Base-by-base conservation (phyloP, 2,329 filamentous ascomycete genomes). In the Aspergillaceae sp. region DNA sequence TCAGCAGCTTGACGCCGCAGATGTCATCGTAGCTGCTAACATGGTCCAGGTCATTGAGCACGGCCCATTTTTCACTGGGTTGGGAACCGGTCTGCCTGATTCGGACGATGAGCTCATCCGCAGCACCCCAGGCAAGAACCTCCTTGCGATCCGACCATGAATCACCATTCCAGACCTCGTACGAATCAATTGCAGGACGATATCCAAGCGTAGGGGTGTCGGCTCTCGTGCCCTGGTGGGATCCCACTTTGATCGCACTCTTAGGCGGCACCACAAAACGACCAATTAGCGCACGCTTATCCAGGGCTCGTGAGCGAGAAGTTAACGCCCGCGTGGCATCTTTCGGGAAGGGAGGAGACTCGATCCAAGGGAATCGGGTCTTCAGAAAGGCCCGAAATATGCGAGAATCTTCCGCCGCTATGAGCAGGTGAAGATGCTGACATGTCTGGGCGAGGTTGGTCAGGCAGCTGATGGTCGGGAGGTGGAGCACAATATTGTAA, bases 91-190 rank as follows among this genome's bases (percentile, higher is more conserved):
- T 68, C 45, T 74, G 65, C 53, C 72, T 74, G 7, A 72, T 65
- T 19, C 75, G 67, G 47, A 80, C 50, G 4, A 76, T 63, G 7
- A 84, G 57, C 47, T 79, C 72, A 2, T 79, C 74, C 1, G 77
- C 80, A 8, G 79, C 79, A 44, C 79, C 79, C 73, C 78, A 82
- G 2, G 73, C 76, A 5, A 84, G 59, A 0, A 78, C 72, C 56
- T 83, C 79, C 54, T 70, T 73, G 51, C 75, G 68, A 41, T 74
- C 66, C 41, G 63, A 60, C 73, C 73, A 77, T 47, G 62, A 63
- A 1, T 62, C 61, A 2, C 68, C 69, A 37, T 65, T 69, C 65
- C 70, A 72, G n/a, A 67, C 62, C 53, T 80, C 77, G 53, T 79
- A 79, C 47, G 75, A 77, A 55, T 80, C 76, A 41, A 82, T 71